These are phyloP conservation scores for Trichosporon sp. DNA, from an alignment of 1,284 basidiomycete genomes.

Conservation along the genomic window DNA sequence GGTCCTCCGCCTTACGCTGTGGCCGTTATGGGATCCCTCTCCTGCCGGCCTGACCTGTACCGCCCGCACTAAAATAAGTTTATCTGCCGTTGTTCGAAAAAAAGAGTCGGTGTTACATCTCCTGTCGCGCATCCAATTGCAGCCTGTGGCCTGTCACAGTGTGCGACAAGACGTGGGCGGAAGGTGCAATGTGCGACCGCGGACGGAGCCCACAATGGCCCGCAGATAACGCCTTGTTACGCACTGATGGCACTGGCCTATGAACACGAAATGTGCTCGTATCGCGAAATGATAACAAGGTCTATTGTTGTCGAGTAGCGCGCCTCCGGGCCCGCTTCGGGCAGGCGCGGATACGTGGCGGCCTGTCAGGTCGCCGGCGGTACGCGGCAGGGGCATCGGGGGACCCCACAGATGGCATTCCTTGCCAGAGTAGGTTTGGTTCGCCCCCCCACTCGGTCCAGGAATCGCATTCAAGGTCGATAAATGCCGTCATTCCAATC, in stretches of 20 bases:
- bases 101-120: neutral
- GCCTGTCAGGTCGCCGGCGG: neutral
- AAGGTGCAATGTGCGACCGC: neutral
- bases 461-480: neutral
- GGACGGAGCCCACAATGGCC: neutral
- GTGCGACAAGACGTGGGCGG: neutral
- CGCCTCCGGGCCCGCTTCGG: neutral
- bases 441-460: neutral
- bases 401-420: neutral
- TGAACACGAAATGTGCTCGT: neutral
- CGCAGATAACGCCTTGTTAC: neutral
- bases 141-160: neutral
- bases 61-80: constrained; percentile 1
- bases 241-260: neutral
- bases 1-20: neutral
- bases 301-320: neutral
- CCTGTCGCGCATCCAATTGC: neutral
- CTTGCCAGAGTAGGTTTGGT: neutral
- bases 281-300: neutral
- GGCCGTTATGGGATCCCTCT: neutral
- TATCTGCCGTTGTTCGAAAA: neutral
- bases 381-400: neutral
- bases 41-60: neutral
- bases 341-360: neutral
- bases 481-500: neutral